Conservation (phyloP, 805 yeast genomes). For the Schizosaccharomyces pombe region DNA sequence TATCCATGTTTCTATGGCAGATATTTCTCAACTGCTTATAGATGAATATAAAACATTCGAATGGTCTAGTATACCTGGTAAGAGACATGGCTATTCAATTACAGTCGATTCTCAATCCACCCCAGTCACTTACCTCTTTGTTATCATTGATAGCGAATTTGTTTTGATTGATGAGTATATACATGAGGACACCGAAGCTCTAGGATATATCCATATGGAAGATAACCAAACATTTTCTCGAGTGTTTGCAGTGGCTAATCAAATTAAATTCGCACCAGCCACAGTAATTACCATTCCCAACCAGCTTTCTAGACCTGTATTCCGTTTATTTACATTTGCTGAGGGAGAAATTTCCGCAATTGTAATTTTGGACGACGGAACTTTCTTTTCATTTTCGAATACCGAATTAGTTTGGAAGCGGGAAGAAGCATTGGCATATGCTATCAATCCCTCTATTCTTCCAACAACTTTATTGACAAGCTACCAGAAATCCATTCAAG, state of each 20-base stretch:
- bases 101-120: background rate
- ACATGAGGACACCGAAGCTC: background rate
- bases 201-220: too few relatives aligned
- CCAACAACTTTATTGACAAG: too few relatives aligned
- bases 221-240: too few relatives aligned
- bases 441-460: background rate
- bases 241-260: too few relatives aligned
- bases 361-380: background rate
- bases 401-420: background rate
- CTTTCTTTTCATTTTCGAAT: background rate
- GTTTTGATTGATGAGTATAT: background rate
- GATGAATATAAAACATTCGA: too few relatives aligned
- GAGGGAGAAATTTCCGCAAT: background rate
- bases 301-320: too few relatives aligned
- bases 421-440: background rate
- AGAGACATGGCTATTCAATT: background rate
- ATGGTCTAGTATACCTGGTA: background rate
- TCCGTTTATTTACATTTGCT: background rate
- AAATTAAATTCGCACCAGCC: too few relatives aligned
- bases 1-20: too few relatives aligned
- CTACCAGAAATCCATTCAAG: too few relatives aligned
- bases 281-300: too few relatives aligned
- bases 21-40: too few relatives aligned
- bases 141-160: background rate
- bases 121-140: background rate